Conservation (phyloP, 768 basidiomycete genomes). For the Agaricus subrufescens region DNA sequence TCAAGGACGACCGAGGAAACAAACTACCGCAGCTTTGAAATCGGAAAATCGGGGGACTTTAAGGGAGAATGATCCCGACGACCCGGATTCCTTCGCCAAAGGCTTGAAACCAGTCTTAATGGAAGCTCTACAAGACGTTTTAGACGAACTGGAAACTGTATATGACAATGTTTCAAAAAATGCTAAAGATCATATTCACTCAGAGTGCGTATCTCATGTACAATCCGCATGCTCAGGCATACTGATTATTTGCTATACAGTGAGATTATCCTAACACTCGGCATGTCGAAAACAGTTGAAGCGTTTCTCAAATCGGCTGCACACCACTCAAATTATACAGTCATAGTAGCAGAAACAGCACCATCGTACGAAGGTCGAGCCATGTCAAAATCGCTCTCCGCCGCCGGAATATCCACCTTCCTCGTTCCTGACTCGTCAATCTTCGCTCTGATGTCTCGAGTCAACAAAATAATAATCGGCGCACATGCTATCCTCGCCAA, state of each 20-base stretch:
- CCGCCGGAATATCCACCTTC: constrained; percentile 87
- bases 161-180: constrained; percentile 93
- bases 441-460: constrained; percentile 93
- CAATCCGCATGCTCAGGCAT: background rate
- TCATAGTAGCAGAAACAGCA: constrained; percentile 93
- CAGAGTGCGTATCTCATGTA: constrained; percentile 62
- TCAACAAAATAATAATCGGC: constrained; percentile 94
- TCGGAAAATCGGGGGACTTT: constrained; percentile 53
- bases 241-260: constrained; percentile 22
- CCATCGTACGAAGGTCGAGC: constrained; percentile 86
- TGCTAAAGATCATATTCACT: constrained; percentile 94
- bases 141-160: constrained; percentile 94
- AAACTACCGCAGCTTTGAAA: constrained; percentile 32
- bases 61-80: constrained; percentile 67
- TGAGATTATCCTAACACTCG: constrained; percentile 81
- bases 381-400: constrained; percentile 79
- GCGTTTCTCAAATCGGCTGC: constrained; percentile 90
- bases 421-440: constrained; percentile 96
- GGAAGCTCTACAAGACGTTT: constrained; percentile 94
- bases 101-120: constrained; percentile 89
- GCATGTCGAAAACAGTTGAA: constrained; percentile 92
- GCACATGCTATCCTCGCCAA: constrained; percentile 96
- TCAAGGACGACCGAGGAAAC: constrained; percentile 67
- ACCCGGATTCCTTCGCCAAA: constrained; percentile 73
- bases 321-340: constrained; percentile 88